These are phyloP conservation scores for Flaveria ramosissima DNA, from an alignment of 129 eudicot genomes.

Conservation along the genomic window DNA sequence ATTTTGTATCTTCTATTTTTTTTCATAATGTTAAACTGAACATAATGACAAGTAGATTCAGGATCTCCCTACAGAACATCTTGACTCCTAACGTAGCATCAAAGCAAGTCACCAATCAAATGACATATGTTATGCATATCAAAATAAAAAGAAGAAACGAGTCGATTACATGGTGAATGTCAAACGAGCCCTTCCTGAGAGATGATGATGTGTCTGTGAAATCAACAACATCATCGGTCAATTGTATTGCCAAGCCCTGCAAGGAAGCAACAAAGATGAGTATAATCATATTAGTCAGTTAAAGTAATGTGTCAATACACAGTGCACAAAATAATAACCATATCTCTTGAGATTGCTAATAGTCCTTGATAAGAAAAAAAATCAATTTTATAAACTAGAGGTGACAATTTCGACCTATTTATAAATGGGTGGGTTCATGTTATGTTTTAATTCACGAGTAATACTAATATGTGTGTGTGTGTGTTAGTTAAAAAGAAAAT, in stretches of 20 bases:
- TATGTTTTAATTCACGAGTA: background rate
- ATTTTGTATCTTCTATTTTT: too few relatives aligned
- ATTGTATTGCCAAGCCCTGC: conserved; percentile 89
- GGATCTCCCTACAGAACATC: background rate
- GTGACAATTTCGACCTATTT: too few relatives aligned
- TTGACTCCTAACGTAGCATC: background rate
- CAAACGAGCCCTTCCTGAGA: conserved; percentile 84
- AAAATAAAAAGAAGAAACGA: conserved; percentile 1
- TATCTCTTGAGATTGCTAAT: too few relatives aligned
- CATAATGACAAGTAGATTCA: too few relatives aligned
- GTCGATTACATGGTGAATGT: conserved; percentile 73
- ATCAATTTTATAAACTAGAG: too few relatives aligned
- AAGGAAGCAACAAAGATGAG: conserved; percentile 10
- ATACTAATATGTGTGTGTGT: too few relatives aligned
- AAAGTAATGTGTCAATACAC: too few relatives aligned
- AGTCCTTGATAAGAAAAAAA: too few relatives aligned
- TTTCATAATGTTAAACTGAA: too few relatives aligned
- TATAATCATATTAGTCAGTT: background rate
- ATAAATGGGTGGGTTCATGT: background rate
- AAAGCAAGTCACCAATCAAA: background rate
- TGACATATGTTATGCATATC: background rate
- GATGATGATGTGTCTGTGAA: conserved; percentile 86
- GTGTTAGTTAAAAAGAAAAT: too few relatives aligned
- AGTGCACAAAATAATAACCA: background rate
- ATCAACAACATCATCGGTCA: conserved; percentile 92